These are phyloP conservation scores for Coprinopsis cinerea DNA, from an alignment of 768 basidiomycete species.

Conservation along the genomic window DNA sequence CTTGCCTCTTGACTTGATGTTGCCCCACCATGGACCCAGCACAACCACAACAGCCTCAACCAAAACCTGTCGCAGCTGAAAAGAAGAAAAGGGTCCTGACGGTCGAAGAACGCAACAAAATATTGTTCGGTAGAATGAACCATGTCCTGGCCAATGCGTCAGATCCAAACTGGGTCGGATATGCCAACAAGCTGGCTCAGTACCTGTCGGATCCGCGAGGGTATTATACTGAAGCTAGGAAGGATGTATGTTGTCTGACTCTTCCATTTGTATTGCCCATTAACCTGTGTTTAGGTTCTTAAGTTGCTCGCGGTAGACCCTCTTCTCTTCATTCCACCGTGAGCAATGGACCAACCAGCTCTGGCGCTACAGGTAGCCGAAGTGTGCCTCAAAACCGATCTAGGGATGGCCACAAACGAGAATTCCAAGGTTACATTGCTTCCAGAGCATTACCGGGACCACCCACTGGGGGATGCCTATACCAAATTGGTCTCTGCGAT, in stretches of 20 bases:
- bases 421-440: conserved; percentile 23
- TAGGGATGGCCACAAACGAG: conserved; percentile 14
- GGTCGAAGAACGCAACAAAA: background rate
- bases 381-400: conserved; percentile 26
- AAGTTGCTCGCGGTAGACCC: conserved; percentile 38
- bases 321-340: background rate
- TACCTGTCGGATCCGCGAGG: conserved; percentile 46
- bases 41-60: background rate
- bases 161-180: conserved; percentile 17
- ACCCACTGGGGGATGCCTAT: conserved; percentile 32
- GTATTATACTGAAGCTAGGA: conserved; percentile 45
- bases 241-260: conserved; percentile 29
- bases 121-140: background rate
- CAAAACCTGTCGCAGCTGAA: background rate
- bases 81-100: background rate
- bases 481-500: conserved; percentile 27
- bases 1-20: too few species aligned
- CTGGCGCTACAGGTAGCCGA: conserved; percentile 29
- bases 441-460: conserved; percentile 20
- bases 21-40: too few species aligned
- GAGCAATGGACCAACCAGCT: conserved; percentile 1
- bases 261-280: background rate
- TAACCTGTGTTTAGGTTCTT: conserved; percentile 48
- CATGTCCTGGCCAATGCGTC: conserved; percentile 6
- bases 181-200: conserved; percentile 31